Conservation (phyloP, 83 land plant genomes). For the Diphasiastrum complanatum region DNA sequence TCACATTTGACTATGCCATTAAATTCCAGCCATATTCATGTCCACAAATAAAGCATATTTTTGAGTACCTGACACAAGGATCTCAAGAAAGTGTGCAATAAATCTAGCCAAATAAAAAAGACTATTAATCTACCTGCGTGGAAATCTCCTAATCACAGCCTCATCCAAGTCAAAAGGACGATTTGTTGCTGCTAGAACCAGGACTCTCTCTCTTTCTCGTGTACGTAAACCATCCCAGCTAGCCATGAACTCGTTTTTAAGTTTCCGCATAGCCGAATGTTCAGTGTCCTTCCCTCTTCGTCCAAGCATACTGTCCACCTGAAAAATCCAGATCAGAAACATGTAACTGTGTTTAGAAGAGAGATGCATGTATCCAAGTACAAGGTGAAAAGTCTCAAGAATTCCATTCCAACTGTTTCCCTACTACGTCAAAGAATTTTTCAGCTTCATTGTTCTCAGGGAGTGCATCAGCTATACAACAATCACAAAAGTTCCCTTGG, state of each 20-base stretch:
- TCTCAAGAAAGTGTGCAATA: too few species aligned
- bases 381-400: too few species aligned
- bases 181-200: slow-evolving; percentile 96
- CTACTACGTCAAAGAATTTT: too few species aligned
- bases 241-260: slow-evolving; percentile 98
- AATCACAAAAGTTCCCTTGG: too few species aligned
- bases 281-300: slow-evolving; percentile 89
- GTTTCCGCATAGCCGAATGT: slow-evolving; percentile 98
- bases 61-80: not conserved
- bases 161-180: slow-evolving; percentile 99
- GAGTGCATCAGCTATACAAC: too few species aligned
- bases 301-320: slow-evolving; percentile 99
- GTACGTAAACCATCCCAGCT: slow-evolving; percentile 99
- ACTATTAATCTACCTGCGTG: slow-evolving; percentile 58
- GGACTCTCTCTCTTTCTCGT: slow-evolving; percentile 82
- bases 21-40: too few species aligned
- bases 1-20: too few species aligned
- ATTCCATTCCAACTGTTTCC: too few species aligned
- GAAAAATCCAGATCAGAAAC: too few species aligned
- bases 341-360: too few species aligned
- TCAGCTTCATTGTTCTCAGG: too few species aligned
- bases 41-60: not conserved
- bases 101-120: not conserved
- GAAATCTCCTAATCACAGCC: slow-evolving; percentile 93
- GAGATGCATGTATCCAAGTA: too few species aligned